Evolutionary conservation across 2,329 filamentous ascomycete species (phyloP).

Genomic region (Aspergillus udagawae): DNA sequence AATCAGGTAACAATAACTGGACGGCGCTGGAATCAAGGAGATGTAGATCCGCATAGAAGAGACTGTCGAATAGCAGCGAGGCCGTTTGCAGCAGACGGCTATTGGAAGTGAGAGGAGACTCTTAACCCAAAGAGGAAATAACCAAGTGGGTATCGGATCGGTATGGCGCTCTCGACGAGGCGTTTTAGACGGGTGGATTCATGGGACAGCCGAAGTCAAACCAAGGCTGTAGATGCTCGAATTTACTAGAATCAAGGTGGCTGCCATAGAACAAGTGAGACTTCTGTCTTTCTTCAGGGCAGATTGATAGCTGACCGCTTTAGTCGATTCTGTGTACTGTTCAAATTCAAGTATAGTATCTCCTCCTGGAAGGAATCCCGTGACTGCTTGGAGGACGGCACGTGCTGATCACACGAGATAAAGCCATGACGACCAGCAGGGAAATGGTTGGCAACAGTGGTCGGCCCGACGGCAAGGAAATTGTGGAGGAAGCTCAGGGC

Average conservation of each 20-base stretch:
- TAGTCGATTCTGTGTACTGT: background rate
- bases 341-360: no score
- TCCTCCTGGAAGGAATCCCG: no score
- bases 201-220: no score
- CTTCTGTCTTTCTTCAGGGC: no score
- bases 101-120: conserved; percentile 2
- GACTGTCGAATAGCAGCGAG: conserved; percentile 1
- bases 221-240: background rate
- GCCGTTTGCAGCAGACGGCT: conserved; percentile 3
- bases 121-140: background rate
- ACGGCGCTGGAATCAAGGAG: background rate
- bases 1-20: conserved; percentile 6
- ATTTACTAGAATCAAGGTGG: background rate
- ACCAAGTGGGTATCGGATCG: background rate
- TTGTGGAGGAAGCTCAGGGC: background rate
- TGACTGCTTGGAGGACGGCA: no score
- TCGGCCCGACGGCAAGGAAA: no score
- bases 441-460: no score
- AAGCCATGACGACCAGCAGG: no score
- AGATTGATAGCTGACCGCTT: conserved; percentile 1
- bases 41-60: conserved; percentile 10
- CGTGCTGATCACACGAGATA: no score
- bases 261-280: background rate
- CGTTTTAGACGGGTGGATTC: background rate
- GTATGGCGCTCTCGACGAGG: background rate